phyloP scores from a whole-genome alignment of 1,284 basidiomycete genomes.

The Ustilago sp. region DNA sequence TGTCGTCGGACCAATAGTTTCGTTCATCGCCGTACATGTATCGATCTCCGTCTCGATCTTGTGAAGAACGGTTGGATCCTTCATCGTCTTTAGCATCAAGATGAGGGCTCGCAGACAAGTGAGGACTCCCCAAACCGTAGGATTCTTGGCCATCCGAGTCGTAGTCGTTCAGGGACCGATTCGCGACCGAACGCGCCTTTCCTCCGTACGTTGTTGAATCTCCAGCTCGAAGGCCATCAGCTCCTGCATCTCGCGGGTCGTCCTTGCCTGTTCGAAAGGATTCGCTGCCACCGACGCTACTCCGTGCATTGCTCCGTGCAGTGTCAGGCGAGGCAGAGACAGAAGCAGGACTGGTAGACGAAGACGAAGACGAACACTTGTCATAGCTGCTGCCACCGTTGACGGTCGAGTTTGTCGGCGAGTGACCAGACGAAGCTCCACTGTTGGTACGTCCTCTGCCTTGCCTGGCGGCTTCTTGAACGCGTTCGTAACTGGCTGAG shows the following conservation, averaged over 20 bases:
- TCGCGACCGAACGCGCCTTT: conserved; percentile 51
- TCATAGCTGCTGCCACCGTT: conserved; percentile 45
- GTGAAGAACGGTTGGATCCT: conserved; percentile 34
- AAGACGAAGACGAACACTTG: conserved; percentile 22
- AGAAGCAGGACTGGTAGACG: conserved; percentile 36
- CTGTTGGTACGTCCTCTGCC: conserved; percentile 45
- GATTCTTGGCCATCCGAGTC: conserved; percentile 51
- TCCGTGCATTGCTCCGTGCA: conserved; percentile 32
- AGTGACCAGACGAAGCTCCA: conserved; percentile 39
- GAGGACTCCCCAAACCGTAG: conserved; percentile 45
- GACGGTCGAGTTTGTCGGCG: conserved; percentile 38
- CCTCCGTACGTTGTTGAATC: conserved; percentile 49
- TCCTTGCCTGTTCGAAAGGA: conserved; percentile 53
- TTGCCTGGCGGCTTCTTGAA: conserved; percentile 56
- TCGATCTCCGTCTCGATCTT: conserved; percentile 49
- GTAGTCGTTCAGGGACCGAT: conserved; percentile 48
- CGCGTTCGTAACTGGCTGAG: conserved; percentile 61
- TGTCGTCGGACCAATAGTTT: conserved; percentile 54
- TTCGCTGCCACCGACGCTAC: conserved; percentile 21
- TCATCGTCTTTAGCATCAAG: conserved; percentile 39
- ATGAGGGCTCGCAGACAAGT: conserved; percentile 51
- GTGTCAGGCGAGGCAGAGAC: conserved; percentile 38
- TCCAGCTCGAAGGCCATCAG: conserved; percentile 47
- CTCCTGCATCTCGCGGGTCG: conserved; percentile 40
- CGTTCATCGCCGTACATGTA: conserved; percentile 54